A percentile compares a stretch with the other conserved stretches of the same genome.
These are phyloP conservation scores for Pseudodiploospora longispora DNA, from an alignment of 2,329 filamentous ascomycete species.

Conservation along the genomic window DNA sequence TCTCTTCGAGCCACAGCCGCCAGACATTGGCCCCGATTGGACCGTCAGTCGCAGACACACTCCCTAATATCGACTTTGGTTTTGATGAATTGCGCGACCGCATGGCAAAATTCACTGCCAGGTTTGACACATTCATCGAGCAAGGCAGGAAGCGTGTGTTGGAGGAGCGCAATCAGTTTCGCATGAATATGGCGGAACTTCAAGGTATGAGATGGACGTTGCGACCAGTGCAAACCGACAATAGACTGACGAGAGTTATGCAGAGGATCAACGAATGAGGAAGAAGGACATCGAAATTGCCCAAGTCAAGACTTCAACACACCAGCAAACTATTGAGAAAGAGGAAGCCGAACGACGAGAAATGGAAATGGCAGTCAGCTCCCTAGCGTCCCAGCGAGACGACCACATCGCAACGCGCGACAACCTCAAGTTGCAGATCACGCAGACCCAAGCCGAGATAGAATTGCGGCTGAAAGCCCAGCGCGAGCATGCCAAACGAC, in stretches of 20 bases:
- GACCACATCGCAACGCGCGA: conserved; percentile 50
- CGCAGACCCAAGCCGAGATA: conserved; percentile 61
- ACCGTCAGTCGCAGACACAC: conserved; percentile 64
- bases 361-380: conserved; percentile 56
- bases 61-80: conserved; percentile 88
- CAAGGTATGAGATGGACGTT: conserved; percentile 56
- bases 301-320: conserved; percentile 59
- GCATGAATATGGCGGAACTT: conserved; percentile 79
- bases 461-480: conserved; percentile 63
- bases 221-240: neutral
- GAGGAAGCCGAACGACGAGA: conserved; percentile 70
- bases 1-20: conserved; percentile 54
- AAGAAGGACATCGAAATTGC: conserved; percentile 81
- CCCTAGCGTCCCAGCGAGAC: conserved; percentile 53
- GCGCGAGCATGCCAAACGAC: conserved; percentile 60
- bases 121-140: conserved; percentile 92
- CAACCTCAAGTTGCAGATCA: conserved; percentile 51
- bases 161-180: conserved; percentile 90
- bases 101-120: conserved; percentile 85
- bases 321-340: conserved; percentile 67
- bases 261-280: conserved; percentile 88
- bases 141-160: conserved; percentile 80
- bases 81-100: conserved; percentile 92
- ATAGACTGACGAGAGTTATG: neutral
- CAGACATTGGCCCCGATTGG: conserved; percentile 50